These are phyloP conservation scores for Dacryopinax primogenitus DNA, from an alignment of 768 basidiomycete genomes.

Conservation along the genomic window DNA sequence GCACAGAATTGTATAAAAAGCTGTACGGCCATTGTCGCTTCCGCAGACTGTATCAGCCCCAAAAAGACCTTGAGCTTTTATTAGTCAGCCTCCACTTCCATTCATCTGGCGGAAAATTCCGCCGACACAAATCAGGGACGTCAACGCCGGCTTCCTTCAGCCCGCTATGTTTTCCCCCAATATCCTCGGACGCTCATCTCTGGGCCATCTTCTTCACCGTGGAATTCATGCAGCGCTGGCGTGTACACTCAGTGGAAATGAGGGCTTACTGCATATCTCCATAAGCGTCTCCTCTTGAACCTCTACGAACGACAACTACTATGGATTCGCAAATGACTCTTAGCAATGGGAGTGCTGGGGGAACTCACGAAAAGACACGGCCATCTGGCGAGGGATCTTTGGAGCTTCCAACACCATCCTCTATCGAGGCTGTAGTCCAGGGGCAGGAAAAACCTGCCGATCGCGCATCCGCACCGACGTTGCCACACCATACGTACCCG, in stretches of 20 bases:
- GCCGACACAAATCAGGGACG: too few relatives aligned
- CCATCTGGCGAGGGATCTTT: background rate
- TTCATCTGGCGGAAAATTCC: too few relatives aligned
- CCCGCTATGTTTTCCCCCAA: background rate
- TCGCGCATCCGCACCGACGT: background rate
- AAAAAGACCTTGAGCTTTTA: too few relatives aligned
- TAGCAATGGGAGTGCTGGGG: background rate
- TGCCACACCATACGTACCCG: background rate
- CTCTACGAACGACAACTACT: background rate
- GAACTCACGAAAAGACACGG: background rate
- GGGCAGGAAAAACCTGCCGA: background rate
- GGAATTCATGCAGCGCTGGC: background rate
- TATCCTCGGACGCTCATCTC: background rate
- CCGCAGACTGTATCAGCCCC: too few relatives aligned
- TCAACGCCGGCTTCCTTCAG: too few relatives aligned
- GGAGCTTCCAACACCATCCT: background rate
- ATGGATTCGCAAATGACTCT: background rate
- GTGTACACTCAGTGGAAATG: background rate
- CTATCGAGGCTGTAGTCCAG: background rate
- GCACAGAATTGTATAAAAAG: too few relatives aligned
- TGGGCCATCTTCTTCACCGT: background rate
- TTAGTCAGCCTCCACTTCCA: too few relatives aligned
- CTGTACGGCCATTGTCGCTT: too few relatives aligned
- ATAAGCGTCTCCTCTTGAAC: background rate
- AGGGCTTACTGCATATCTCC: background rate